Conservation (phyloP, 1,284 basidiomycete species). For the Cutaneotrichosporon sp. region DNA sequence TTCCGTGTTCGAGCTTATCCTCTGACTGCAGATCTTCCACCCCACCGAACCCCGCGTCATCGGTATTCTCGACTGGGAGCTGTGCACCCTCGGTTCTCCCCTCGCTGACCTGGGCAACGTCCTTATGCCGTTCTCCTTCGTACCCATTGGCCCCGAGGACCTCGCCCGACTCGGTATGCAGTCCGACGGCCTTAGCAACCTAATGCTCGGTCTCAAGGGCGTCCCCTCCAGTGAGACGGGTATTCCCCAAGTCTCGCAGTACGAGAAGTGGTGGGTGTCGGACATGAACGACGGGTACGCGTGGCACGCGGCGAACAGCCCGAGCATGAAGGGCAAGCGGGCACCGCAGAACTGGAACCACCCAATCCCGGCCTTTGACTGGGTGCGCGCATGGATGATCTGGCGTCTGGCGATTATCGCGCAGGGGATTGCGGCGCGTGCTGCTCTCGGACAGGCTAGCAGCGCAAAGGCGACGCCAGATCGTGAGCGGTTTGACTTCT, state of each 20-base stretch:
- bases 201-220: slow-evolving; percentile 58
- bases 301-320: slow-evolving; percentile 21
- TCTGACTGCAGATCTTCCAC: slow-evolving; percentile 57
- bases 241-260: slow-evolving; percentile 60
- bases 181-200: neutral
- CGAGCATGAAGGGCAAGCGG: neutral
- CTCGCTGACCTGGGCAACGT: slow-evolving; percentile 90
- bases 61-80: slow-evolving; percentile 93
- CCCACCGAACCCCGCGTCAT: slow-evolving; percentile 86
- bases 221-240: slow-evolving; percentile 55
- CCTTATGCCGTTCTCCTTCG: slow-evolving; percentile 7
- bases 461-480: slow-evolving; percentile 63
- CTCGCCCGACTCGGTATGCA: neutral
- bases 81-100: slow-evolving; percentile 85
- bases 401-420: slow-evolving; percentile 73
- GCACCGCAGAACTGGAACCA: slow-evolving; percentile 26
- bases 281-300: slow-evolving; percentile 38
- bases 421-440: slow-evolving; percentile 89
- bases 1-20: neutral
- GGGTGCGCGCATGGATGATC: slow-evolving; percentile 34
- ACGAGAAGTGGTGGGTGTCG: slow-evolving; percentile 56
- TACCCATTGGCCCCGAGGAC: neutral
- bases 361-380: slow-evolving; percentile 42
- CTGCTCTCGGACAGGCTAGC: slow-evolving; percentile 76
- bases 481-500: slow-evolving; percentile 57